Conservation (phyloP, 768 basidiomycete species). For the Lactarius deliciosus region DNA sequence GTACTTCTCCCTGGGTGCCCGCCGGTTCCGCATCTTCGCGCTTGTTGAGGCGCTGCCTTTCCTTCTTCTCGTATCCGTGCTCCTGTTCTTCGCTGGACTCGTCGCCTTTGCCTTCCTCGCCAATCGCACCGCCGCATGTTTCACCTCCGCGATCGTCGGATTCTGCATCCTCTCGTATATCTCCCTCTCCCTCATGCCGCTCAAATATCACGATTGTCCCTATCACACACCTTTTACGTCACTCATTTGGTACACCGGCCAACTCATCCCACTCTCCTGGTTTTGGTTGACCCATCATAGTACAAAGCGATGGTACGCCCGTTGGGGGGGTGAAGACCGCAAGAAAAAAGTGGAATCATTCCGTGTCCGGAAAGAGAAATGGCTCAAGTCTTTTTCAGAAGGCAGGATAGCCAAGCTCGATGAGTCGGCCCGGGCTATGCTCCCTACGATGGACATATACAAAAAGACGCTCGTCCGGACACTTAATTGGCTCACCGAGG, state of each 20-base stretch:
- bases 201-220: background rate
- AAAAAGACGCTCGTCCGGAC: background rate
- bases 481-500: background rate
- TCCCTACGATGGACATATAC: background rate
- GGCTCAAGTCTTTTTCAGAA: background rate
- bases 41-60: constrained; percentile 40
- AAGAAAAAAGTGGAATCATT: background rate
- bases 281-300: no score
- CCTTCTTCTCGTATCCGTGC: background rate
- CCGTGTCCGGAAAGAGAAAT: background rate
- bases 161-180: background rate
- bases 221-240: constrained; percentile 1
- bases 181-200: background rate
- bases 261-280: background rate
- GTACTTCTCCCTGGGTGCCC: constrained; percentile 40
- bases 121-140: background rate
- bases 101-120: constrained; percentile 7
- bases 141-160: background rate
- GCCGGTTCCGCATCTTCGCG: constrained; percentile 40
- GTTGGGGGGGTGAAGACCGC: no score
- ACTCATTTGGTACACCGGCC: background rate
- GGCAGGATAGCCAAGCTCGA: background rate
- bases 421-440: background rate
- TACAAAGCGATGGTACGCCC: no score
- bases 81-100: constrained; percentile 4